Conservation (phyloP, 495 filamentous ascomycete species). For the Delitschia confertaspora region DNA sequence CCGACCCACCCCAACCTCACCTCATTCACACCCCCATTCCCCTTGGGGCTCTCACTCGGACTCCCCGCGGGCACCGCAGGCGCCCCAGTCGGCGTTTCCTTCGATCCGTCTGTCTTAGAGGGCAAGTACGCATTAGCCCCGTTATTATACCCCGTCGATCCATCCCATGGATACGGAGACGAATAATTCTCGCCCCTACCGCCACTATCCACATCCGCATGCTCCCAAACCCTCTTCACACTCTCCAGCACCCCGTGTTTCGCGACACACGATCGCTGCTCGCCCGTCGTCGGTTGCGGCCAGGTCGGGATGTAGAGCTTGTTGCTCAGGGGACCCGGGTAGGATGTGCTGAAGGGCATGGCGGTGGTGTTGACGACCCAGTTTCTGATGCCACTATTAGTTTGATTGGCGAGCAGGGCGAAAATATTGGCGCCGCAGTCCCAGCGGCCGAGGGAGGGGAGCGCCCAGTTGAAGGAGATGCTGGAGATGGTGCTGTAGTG, state of each 20-base stretch:
- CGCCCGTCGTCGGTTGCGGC: conserved; percentile 38
- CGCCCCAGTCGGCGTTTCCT: too few relatives aligned
- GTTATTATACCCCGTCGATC: neutral
- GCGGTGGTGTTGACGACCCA: conserved; percentile 39
- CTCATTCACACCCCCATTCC: too few relatives aligned
- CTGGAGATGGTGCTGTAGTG: conserved; percentile 63
- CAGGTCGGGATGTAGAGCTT: conserved; percentile 34
- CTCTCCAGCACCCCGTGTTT: conserved; percentile 40
- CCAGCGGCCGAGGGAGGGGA: conserved; percentile 60
- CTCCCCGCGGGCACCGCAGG: too few relatives aligned
- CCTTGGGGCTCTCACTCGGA: too few relatives aligned
- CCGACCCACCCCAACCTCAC: too few relatives aligned
- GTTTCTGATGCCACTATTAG: conserved; percentile 51
- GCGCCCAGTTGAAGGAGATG: conserved; percentile 57
- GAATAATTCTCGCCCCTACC: neutral
- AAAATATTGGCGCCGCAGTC: conserved; percentile 66
- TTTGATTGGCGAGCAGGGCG: conserved; percentile 48
- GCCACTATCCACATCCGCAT: too few relatives aligned
- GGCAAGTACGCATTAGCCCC: neutral
- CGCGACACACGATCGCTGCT: conserved; percentile 39
- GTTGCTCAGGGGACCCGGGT: conserved; percentile 42
- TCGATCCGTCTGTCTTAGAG: too few relatives aligned
- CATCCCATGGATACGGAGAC: conserved; percentile 1
- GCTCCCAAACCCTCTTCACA: conserved; percentile 31
- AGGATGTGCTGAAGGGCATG: conserved; percentile 41